Conservation (phyloP, 2,329 filamentous ascomycete species). For the Cladosporium sp. region DNA sequence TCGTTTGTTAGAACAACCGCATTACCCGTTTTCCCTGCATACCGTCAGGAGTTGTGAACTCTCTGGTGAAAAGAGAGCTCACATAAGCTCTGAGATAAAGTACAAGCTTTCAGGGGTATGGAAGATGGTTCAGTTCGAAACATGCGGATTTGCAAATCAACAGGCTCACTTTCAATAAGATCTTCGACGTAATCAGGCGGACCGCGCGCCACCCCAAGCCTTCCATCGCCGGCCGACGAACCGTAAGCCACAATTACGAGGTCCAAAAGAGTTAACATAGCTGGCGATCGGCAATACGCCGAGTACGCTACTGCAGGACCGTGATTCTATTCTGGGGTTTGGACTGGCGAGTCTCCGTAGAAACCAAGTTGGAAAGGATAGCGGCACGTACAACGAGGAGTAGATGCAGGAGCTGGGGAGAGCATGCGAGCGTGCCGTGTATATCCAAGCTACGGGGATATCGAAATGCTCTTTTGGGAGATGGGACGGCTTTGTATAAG, state of each 20-base stretch:
- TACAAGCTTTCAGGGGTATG: neutral
- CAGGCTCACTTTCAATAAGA: neutral
- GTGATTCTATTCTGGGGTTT: constrained; percentile 8
- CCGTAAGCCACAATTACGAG: neutral
- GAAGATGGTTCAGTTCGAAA: neutral
- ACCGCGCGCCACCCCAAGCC: constrained; percentile 5
- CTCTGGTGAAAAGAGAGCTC: too few species aligned
- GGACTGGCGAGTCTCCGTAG: too few species aligned
- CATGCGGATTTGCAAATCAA: constrained; percentile 2
- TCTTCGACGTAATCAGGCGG: constrained; percentile 1
- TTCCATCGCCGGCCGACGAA: constrained; percentile 1
- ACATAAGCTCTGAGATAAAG: neutral
- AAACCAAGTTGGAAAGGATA: too few species aligned
- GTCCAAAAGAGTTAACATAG: neutral
- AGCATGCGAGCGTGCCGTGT: neutral
- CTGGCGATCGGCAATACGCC: constrained; percentile 1
- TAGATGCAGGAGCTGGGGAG: too few species aligned
- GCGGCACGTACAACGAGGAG: too few species aligned
- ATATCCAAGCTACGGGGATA: too few species aligned
- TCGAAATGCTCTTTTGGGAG: too few species aligned
- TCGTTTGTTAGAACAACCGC: too few species aligned
- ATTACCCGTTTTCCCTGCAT: too few species aligned
- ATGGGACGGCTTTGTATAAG: neutral
- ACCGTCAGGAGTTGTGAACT: too few species aligned
- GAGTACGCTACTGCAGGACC: constrained; percentile 12